Evolutionary conservation across 306 rosid species (phyloP).

Genomic region (Cucurbita maxima): DNA sequence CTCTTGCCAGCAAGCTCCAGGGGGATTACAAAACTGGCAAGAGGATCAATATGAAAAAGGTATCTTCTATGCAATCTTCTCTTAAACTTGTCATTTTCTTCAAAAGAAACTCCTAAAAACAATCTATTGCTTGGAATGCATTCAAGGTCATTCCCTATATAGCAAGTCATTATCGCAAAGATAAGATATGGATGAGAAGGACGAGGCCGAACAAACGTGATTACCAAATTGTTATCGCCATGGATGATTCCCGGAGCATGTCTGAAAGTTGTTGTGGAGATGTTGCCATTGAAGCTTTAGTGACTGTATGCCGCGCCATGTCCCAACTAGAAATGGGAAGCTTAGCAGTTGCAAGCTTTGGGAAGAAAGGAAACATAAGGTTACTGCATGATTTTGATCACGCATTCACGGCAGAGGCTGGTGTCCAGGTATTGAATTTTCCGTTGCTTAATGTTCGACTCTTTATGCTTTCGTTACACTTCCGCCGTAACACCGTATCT

Average conservation of each 20-base stretch:
- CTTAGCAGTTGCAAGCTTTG: constrained; percentile 84
- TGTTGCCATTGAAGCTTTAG: constrained; percentile 71
- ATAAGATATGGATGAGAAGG: constrained; percentile 84
- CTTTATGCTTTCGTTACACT: not conserved
- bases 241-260: constrained; percentile 95
- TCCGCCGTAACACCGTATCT: not conserved
- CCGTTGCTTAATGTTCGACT: not conserved
- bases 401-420: constrained; percentile 69
- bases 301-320: constrained; percentile 86
- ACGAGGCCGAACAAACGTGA: constrained; percentile 91
- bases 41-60: constrained; percentile 91
- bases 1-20: constrained; percentile 79
- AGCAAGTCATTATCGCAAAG: constrained; percentile 70
- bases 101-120: not conserved
- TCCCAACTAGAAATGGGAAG: constrained; percentile 76
- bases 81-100: not conserved
- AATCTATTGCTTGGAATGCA: not conserved
- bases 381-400: constrained; percentile 74
- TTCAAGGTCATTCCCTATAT: constrained; percentile 70
- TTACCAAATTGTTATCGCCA: constrained; percentile 81
- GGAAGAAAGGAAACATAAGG: constrained; percentile 69
- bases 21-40: constrained; percentile 92
- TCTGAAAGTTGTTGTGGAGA: constrained; percentile 63
- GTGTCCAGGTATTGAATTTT: constrained; percentile 33
- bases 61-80: not conserved